Percentiles rank a stretch among this genome's conserved stretches.
These are phyloP conservation scores for Micractinium conductrix DNA, from an alignment of 139 green algal species.

Conservation along the genomic window DNA sequence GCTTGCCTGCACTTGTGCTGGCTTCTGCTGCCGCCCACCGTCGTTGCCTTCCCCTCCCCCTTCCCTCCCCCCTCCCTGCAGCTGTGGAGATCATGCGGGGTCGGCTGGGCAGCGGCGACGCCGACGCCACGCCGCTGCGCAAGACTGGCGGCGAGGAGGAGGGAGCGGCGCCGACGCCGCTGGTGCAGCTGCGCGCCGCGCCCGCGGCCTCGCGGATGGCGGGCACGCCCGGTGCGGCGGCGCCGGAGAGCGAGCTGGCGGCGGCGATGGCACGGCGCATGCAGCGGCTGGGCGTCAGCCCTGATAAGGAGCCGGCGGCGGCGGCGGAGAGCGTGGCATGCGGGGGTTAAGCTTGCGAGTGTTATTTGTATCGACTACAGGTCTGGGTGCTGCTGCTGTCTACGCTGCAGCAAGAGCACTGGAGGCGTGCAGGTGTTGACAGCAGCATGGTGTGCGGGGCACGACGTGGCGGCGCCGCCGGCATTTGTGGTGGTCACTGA, in stretches of 20 bases:
- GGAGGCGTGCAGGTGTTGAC: too few relatives aligned
- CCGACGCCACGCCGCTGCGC: not conserved
- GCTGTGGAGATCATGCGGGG: conserved; percentile 36
- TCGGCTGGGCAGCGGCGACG: not conserved
- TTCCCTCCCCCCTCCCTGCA: too few relatives aligned
- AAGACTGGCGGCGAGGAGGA: not conserved
- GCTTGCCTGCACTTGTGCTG: too few relatives aligned
- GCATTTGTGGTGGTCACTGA: too few relatives aligned
- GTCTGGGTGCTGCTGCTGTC: not conserved
- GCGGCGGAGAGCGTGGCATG: not conserved
- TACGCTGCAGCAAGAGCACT: not conserved
- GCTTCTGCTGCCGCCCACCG: too few relatives aligned
- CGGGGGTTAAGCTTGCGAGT: not conserved
- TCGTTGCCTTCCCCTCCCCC: too few relatives aligned
- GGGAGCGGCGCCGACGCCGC: not conserved
- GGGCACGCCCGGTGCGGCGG: not conserved
- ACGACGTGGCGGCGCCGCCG: too few relatives aligned
- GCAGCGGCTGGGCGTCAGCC: conserved; percentile 14
- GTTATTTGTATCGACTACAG: not conserved
- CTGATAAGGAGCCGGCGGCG: conserved; percentile 7
- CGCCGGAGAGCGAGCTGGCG: conserved; percentile 7
- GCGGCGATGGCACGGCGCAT: conserved; percentile 32
- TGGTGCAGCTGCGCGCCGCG: conserved; percentile 24
- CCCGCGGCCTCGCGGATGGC: not conserved
- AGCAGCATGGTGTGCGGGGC: too few relatives aligned